A percentile compares a stretch with the other conserved stretches of the same genome.
Evolutionary conservation across 163 green algal species (phyloP).

Genomic region (Trebouxia gelatinosa): DNA sequence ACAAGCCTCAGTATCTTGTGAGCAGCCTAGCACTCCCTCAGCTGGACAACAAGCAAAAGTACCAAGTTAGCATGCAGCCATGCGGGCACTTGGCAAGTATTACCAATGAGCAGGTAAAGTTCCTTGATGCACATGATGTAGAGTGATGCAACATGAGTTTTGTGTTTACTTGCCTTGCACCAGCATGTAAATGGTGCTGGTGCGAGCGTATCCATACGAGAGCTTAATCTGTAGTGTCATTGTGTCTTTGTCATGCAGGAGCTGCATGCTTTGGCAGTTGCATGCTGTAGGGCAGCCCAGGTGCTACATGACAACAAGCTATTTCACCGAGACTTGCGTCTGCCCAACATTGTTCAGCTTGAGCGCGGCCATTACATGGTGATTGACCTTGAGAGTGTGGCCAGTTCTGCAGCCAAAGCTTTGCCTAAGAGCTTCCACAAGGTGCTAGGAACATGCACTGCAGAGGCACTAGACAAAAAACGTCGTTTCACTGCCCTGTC

Average conservation of each 20-base stretch:
- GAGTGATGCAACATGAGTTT: no score
- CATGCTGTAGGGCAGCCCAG: neutral
- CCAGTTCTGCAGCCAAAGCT: neutral
- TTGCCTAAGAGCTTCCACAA: slow-evolving; percentile 12
- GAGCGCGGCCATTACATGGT: slow-evolving; percentile 2
- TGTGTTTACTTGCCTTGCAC: no score
- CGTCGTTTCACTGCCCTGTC: slow-evolving; percentile 11
- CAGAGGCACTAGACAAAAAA: neutral
- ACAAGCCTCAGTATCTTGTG: no score
- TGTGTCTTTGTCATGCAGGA: slow-evolving; percentile 10
- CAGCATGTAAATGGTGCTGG: no score
- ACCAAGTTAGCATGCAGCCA: no score
- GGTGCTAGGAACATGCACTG: neutral
- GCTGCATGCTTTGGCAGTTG: neutral
- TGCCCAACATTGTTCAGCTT: slow-evolving; percentile 25
- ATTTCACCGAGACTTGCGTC: neutral
- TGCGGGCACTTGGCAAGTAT: no score
- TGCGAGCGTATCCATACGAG: no score
- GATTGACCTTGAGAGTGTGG: slow-evolving; percentile 28
- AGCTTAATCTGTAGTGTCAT: no score
- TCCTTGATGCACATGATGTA: no score
- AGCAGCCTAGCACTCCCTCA: no score
- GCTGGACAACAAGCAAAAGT: no score
- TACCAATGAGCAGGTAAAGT: no score
- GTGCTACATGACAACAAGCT: neutral